Percentiles rank a stretch among this genome's conserved stretches.
phyloP scores from a whole-genome alignment of 2,329 filamentous ascomycete genomes.

The Trichoderma guizhouense region DNA sequence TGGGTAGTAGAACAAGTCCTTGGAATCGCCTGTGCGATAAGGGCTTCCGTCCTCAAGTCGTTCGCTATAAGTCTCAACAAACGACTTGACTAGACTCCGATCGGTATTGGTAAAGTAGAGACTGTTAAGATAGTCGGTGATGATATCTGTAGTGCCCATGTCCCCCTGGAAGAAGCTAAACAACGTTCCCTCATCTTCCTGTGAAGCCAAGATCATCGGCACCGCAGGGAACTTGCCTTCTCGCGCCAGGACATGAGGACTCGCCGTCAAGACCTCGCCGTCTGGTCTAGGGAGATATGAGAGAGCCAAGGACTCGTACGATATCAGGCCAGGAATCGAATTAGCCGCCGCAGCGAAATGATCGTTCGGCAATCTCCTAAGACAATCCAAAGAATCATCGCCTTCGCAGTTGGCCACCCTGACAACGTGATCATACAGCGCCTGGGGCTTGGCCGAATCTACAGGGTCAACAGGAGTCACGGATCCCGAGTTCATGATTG shows the following conservation, averaged over 20 bases:
- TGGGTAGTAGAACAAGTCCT: slow-evolving; percentile 59
- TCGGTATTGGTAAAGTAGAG: slow-evolving; percentile 60
- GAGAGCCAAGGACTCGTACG: slow-evolving; percentile 65
- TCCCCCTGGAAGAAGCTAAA: slow-evolving; percentile 69
- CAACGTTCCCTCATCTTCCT: slow-evolving; percentile 77
- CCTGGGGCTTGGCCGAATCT: slow-evolving; percentile 63
- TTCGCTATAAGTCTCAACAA: slow-evolving; percentile 62
- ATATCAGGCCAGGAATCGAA: slow-evolving; percentile 65
- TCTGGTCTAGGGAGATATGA: slow-evolving; percentile 75
- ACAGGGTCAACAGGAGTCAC: slow-evolving; percentile 60
- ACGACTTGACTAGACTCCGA: slow-evolving; percentile 44
- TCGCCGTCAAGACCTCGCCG: slow-evolving; percentile 57
- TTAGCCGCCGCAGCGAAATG: slow-evolving; percentile 63
- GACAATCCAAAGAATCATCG: slow-evolving; percentile 60
- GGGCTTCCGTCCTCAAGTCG: slow-evolving; percentile 60
- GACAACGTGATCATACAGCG: slow-evolving; percentile 60
- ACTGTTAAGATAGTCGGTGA: slow-evolving; percentile 60
- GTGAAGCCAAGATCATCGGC: slow-evolving; percentile 61
- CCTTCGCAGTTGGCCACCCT: slow-evolving; percentile 57
- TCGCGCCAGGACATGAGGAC: slow-evolving; percentile 56
- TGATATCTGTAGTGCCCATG: slow-evolving; percentile 55
- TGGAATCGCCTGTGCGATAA: slow-evolving; percentile 66
- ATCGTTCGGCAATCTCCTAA: slow-evolving; percentile 58
- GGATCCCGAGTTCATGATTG: slow-evolving; percentile 73
- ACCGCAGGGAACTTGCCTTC: slow-evolving; percentile 49